A percentile compares a stretch with the other conserved stretches of the same genome.
phyloP scores from a whole-genome alignment of 306 rosid species.

The Citrullus colocynthis region DNA sequence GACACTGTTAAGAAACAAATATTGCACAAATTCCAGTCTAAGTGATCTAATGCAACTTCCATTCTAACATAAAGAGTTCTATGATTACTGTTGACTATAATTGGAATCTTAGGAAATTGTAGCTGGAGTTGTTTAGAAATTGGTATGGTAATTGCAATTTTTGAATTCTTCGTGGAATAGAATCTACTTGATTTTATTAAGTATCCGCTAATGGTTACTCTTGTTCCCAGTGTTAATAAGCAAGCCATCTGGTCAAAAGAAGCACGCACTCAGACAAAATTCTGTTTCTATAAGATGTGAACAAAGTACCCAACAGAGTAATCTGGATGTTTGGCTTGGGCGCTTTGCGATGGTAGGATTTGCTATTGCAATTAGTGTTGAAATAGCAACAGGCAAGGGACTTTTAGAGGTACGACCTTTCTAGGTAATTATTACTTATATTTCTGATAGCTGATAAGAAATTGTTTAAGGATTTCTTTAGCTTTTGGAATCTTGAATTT shows the following conservation, averaged over 20 bases:
- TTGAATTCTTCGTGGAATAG: neutral
- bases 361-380: conserved; percentile 59
- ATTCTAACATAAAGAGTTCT: neutral
- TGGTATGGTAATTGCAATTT: neutral
- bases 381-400: conserved; percentile 80
- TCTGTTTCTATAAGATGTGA: conserved; percentile 59
- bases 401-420: conserved; percentile 59
- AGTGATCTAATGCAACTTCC: neutral
- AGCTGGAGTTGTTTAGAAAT: neutral
- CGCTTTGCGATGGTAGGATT: conserved; percentile 89
- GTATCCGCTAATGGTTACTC: conserved; percentile 4
- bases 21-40: neutral
- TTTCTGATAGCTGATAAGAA: neutral
- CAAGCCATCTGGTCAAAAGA: conserved; percentile 29
- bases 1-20: neutral
- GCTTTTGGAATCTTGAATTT: neutral
- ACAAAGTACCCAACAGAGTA: conserved; percentile 46
- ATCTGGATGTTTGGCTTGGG: conserved; percentile 81
- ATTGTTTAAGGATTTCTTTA: neutral
- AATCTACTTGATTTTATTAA: neutral
- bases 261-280: conserved; percentile 23
- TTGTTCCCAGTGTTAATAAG: conserved; percentile 31
- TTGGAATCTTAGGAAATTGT: neutral
- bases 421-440: neutral
- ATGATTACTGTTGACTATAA: neutral